A percentile compares a stretch with the other conserved stretches of the same genome.
phyloP scores from a whole-genome alignment of 2,329 filamentous ascomycete species.

The Furcasterigmium sp. region DNA sequence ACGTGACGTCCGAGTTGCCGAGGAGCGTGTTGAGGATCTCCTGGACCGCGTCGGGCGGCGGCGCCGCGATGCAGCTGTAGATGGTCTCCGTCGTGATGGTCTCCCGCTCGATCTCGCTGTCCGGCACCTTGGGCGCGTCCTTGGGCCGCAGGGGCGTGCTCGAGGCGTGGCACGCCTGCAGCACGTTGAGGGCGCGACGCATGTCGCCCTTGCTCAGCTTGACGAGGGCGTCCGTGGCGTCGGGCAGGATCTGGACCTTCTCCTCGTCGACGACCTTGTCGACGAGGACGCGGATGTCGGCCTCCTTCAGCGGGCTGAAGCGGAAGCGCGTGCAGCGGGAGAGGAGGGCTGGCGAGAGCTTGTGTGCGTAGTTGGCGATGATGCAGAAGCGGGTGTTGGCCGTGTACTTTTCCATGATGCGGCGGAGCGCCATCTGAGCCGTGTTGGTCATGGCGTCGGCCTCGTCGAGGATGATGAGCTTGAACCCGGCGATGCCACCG shows the following conservation, averaged over 20 bases:
- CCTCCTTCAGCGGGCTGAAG: conserved; percentile 88
- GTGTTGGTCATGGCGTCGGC: conserved; percentile 99
- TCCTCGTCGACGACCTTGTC: conserved; percentile 89
- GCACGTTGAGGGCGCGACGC: conserved; percentile 87
- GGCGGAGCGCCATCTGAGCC: conserved; percentile 91
- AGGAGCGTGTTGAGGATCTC: conserved; percentile 81
- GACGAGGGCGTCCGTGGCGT: conserved; percentile 79
- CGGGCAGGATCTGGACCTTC: conserved; percentile 72
- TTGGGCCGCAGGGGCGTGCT: conserved; percentile 66
- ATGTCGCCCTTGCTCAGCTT: conserved; percentile 91
- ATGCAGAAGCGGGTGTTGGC: conserved; percentile 97
- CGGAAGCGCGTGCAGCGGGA: conserved; percentile 92
- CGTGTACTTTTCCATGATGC: conserved; percentile 99
- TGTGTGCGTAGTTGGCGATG: conserved; percentile 98
- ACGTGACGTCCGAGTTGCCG: conserved; percentile 79
- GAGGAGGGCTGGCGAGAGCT: conserved; percentile 85
- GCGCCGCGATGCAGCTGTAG: conserved; percentile 95
- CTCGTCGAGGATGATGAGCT: conserved; percentile 96
- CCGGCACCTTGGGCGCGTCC: conserved; percentile 52
- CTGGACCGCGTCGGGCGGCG: conserved; percentile 81
- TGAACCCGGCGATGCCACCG: conserved; percentile 67
- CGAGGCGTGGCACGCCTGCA: conserved; percentile 94
- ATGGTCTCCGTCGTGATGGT: conserved; percentile 84
- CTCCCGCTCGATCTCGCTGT: conserved; percentile 68
- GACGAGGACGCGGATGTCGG: conserved; percentile 77